A percentile compares a stretch with the other conserved stretches of the same genome.
These are phyloP conservation scores for Backusella psychrophila DNA, from an alignment of 192 early-diverging fungal genomes.

Conservation along the genomic window DNA sequence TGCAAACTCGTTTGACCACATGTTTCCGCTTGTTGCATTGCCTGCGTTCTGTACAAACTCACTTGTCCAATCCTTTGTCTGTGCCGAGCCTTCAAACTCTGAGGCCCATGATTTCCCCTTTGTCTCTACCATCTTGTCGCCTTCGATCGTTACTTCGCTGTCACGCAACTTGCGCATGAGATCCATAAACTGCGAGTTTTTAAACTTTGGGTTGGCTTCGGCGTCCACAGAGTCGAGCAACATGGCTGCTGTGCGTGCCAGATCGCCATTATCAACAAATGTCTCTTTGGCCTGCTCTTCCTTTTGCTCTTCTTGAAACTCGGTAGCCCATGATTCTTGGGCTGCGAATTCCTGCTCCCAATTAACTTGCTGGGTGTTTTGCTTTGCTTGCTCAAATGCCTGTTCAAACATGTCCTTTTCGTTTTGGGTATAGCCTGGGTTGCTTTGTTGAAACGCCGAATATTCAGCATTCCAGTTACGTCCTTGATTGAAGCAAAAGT, in stretches of 20 bases:
- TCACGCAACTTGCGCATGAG: slow-evolving; percentile 93
- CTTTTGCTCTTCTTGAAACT: slow-evolving; percentile 41
- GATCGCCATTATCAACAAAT: slow-evolving; percentile 54
- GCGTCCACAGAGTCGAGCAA: slow-evolving; percentile 73
- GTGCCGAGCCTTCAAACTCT: slow-evolving; percentile 25
- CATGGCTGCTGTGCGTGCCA: slow-evolving; percentile 79
- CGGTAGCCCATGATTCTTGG: slow-evolving; percentile 48
- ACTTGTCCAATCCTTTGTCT: slow-evolving; percentile 15
- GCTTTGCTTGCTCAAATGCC: slow-evolving; percentile 62
- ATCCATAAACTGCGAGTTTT: slow-evolving; percentile 84
- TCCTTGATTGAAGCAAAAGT: neutral
- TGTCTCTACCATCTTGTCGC: slow-evolving; percentile 81
- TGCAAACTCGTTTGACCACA: slow-evolving; percentile 32
- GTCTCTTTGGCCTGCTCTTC: slow-evolving; percentile 28
- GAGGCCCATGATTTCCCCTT: slow-evolving; percentile 28
- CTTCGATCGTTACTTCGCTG: slow-evolving; percentile 84
- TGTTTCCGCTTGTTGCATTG: slow-evolving; percentile 14
- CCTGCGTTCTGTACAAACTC: slow-evolving; percentile 25
- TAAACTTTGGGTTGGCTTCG: slow-evolving; percentile 90
- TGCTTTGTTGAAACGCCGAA: slow-evolving; percentile 39
- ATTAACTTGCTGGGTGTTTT: slow-evolving; percentile 33
- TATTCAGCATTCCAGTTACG: slow-evolving; percentile 51
- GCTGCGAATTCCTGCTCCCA: slow-evolving; percentile 66
- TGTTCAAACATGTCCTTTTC: slow-evolving; percentile 61
- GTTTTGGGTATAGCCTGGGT: slow-evolving; percentile 15